These are phyloP conservation scores for Mortierella sp. DNA, from an alignment of 371 early-diverging fungal genomes.

Conservation along the genomic window DNA sequence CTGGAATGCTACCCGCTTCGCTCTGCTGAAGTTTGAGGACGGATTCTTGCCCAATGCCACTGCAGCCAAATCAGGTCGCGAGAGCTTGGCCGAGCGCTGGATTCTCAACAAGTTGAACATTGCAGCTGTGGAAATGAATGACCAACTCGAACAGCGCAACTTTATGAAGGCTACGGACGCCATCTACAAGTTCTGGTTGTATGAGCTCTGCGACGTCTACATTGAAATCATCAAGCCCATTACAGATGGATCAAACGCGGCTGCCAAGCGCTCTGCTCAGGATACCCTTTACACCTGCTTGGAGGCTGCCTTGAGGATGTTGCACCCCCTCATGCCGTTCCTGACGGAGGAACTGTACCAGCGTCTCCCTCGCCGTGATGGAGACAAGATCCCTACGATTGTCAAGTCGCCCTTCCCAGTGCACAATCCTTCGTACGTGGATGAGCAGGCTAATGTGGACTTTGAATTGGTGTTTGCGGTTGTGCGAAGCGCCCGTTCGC, in stretches of 20 bases:
- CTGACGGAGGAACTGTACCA: slow-evolving; percentile 99
- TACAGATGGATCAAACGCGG: slow-evolving; percentile 71
- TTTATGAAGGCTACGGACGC: slow-evolving; percentile 96
- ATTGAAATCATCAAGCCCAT: slow-evolving; percentile 94
- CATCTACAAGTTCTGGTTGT: slow-evolving; percentile 95
- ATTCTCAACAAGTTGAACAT: slow-evolving; percentile 91
- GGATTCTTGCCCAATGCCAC: slow-evolving; percentile 77
- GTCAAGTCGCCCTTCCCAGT: slow-evolving; percentile 75
- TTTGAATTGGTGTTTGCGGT: slow-evolving; percentile 85
- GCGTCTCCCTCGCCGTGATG: slow-evolving; percentile 82
- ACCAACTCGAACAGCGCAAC: slow-evolving; percentile 85
- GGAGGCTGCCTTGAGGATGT: slow-evolving; percentile 90
- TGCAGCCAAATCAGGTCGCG: slow-evolving; percentile 77
- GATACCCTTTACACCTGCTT: slow-evolving; percentile 94
- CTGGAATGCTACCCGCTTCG: slow-evolving; percentile 98
- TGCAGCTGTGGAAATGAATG: slow-evolving; percentile 82
- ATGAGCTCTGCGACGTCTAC: slow-evolving; percentile 98
- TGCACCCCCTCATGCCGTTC: slow-evolving; percentile 99
- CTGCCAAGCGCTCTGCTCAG: slow-evolving; percentile 72
- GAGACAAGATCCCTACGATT: slow-evolving; percentile 70
- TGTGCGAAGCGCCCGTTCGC: slow-evolving; percentile 79
- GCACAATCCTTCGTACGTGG: slow-evolving; percentile 57
- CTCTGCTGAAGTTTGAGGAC: slow-evolving; percentile 89
- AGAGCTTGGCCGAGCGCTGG: slow-evolving; percentile 94
- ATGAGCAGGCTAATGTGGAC: slow-evolving; percentile 72